A percentile compares a stretch with the other conserved stretches of the same genome.
These are phyloP conservation scores for Ustanciosporium gigantosporum DNA, from an alignment of 1,284 basidiomycete species.

Conservation along the genomic window DNA sequence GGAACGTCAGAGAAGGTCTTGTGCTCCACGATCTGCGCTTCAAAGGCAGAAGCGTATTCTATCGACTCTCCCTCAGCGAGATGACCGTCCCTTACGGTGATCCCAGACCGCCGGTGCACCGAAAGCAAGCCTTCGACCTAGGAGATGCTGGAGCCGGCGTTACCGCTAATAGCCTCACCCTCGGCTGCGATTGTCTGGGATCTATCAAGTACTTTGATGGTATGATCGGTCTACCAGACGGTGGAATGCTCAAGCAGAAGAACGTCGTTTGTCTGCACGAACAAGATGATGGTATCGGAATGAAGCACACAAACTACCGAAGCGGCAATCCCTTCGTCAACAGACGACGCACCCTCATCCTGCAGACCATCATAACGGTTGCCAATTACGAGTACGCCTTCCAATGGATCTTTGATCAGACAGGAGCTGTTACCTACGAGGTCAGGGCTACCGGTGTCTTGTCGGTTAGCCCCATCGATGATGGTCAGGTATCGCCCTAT, in stretches of 20 bases:
- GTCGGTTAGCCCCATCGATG: slow-evolving; percentile 55
- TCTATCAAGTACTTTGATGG: slow-evolving; percentile 62
- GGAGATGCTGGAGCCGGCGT: slow-evolving; percentile 64
- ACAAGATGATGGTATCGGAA: slow-evolving; percentile 74
- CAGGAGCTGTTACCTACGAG: slow-evolving; percentile 80
- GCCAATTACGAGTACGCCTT: slow-evolving; percentile 83
- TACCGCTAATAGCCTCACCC: slow-evolving; percentile 62
- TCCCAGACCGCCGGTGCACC: slow-evolving; percentile 47
- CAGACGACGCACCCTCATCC: slow-evolving; percentile 76
- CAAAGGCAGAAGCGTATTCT: slow-evolving; percentile 56
- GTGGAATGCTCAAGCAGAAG: slow-evolving; percentile 33
- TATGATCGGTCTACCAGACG: slow-evolving; percentile 53
- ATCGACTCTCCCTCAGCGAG: slow-evolving; percentile 63
- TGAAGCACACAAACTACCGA: slow-evolving; percentile 74
- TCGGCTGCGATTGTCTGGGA: slow-evolving; percentile 65
- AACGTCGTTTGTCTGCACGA: slow-evolving; percentile 90
- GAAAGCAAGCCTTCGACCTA: slow-evolving; percentile 63
- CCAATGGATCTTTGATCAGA: slow-evolving; percentile 75
- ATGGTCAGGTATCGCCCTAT: slow-evolving; percentile 65
- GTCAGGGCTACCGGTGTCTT: slow-evolving; percentile 79
- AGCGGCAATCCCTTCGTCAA: slow-evolving; percentile 75
- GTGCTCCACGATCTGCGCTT: slow-evolving; percentile 51
- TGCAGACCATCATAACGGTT: slow-evolving; percentile 85
- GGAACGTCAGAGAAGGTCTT: slow-evolving; percentile 61
- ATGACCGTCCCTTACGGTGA: slow-evolving; percentile 64